A percentile compares a stretch with the other conserved stretches of the same genome.
Conservation (phyloP, 345 rosid genomes). For the Kernera saxatilis region DNA sequence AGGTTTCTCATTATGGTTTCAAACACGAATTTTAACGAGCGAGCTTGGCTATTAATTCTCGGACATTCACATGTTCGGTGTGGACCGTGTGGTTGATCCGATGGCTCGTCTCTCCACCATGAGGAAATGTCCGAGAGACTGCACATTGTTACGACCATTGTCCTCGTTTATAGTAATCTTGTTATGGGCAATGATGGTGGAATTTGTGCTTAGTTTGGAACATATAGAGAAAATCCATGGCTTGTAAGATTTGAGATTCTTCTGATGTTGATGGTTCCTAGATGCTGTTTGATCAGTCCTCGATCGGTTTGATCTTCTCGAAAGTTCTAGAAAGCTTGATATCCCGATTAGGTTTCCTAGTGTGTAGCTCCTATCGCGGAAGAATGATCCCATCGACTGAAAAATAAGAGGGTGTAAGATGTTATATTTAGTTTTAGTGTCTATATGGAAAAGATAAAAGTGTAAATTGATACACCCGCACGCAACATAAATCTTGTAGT, state of each 20-base stretch:
- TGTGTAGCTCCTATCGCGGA: conserved; percentile 66
- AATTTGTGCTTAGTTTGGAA: conserved; percentile 64
- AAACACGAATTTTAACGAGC: neutral
- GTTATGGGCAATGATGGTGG: conserved; percentile 38
- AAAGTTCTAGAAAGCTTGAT: conserved; percentile 54
- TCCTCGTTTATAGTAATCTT: conserved; percentile 1
- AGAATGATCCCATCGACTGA: conserved; percentile 79
- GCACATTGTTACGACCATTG: conserved; percentile 22
- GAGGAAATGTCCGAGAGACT: conserved; percentile 72
- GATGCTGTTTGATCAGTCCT: conserved; percentile 35
- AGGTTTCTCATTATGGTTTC: neutral
- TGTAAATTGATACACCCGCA: neutral
- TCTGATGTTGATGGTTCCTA: conserved; percentile 28
- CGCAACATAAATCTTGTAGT: neutral
- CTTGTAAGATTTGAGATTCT: conserved; percentile 43
- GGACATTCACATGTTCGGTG: neutral
- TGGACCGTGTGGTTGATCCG: conserved; percentile 17
- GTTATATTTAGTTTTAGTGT: neutral
- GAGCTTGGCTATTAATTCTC: neutral
- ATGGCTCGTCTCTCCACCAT: conserved; percentile 56
- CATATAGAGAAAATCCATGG: conserved; percentile 74
- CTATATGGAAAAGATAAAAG: neutral
- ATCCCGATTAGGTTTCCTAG: conserved; percentile 76
- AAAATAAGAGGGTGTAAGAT: neutral
- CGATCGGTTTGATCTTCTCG: conserved; percentile 49